Percentiles rank a stretch among this genome's conserved stretches.
These are phyloP conservation scores for Suhomyces yuchorum DNA, from an alignment of 1,139 yeast genomes.

Conservation along the genomic window DNA sequence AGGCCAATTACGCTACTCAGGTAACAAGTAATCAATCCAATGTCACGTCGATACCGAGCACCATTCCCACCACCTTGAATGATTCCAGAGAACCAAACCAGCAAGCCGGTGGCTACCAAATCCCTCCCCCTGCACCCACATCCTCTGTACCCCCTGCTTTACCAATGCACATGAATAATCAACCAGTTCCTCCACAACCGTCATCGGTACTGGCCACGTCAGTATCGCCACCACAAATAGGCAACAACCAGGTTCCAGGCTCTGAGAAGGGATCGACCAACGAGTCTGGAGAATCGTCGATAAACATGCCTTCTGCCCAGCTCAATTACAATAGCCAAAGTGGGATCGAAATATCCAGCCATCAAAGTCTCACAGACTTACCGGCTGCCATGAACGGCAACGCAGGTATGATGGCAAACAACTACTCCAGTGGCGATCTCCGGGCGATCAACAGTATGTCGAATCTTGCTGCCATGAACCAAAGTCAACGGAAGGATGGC, in stretches of 20 bases:
- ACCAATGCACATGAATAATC: slow-evolving; percentile 8
- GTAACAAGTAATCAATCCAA: slow-evolving; percentile 22
- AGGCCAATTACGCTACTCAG: slow-evolving; percentile 32
- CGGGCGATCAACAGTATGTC: slow-evolving; percentile 44
- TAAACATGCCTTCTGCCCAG: slow-evolving; percentile 3
- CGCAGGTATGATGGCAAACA: slow-evolving; percentile 13
- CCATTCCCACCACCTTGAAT: slow-evolving; percentile 37
- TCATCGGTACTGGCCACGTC: slow-evolving; percentile 1
- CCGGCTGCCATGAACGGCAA: slow-evolving; percentile 34
- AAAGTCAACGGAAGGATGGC: slow-evolving; percentile 12
- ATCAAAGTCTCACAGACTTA: slow-evolving; percentile 30
- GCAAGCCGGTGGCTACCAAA: slow-evolving; percentile 6
- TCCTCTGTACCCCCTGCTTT: slow-evolving; percentile 10
- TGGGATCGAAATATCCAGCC: slow-evolving; percentile 11
- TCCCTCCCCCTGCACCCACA: slow-evolving; percentile 15
- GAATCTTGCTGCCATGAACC: slow-evolving; percentile 30
- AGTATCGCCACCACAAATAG: slow-evolving; percentile 1
- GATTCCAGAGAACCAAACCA: slow-evolving; percentile 6
- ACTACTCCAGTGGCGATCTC: slow-evolving; percentile 22
- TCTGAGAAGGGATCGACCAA: slow-evolving; percentile 9
- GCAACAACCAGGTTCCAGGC: not conserved
- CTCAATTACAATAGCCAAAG: slow-evolving; percentile 7
- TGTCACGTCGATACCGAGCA: slow-evolving; percentile 32
- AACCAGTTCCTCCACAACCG: not conserved
- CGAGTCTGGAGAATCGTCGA: slow-evolving; percentile 18